Evolutionary conservation across 2,329 filamentous ascomycete genomes (phyloP).

Genomic region (Diaporthe ilicicola): DNA sequence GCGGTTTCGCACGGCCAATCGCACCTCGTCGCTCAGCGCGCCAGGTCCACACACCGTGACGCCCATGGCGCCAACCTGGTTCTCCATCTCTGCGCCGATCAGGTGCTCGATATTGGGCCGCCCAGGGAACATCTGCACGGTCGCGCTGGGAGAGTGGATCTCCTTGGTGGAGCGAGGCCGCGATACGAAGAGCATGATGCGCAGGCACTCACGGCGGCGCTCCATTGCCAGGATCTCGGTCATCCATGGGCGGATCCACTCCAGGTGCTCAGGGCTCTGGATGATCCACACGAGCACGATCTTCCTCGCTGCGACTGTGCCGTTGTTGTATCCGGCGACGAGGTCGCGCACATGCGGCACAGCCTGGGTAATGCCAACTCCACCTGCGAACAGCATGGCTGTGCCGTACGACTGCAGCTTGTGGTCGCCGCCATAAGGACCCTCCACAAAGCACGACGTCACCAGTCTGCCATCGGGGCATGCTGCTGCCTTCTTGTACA

Average conservation of each 20-base stretch:
- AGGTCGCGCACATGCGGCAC: slow-evolving; percentile 79
- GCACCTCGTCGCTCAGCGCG: slow-evolving; percentile 77
- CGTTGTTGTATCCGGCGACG: slow-evolving; percentile 72
- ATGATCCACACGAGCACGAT: slow-evolving; percentile 82
- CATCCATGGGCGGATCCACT: slow-evolving; percentile 89
- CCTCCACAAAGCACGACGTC: slow-evolving; percentile 75
- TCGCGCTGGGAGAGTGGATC: slow-evolving; percentile 79
- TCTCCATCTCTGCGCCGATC: slow-evolving; percentile 76
- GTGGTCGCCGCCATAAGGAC: slow-evolving; percentile 79
- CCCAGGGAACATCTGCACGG: slow-evolving; percentile 86
- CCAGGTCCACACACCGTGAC: slow-evolving; percentile 81
- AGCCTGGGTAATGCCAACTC: slow-evolving; percentile 83
- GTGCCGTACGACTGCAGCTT: slow-evolving; percentile 79
- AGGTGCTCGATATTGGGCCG: slow-evolving; percentile 78
- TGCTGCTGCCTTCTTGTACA: slow-evolving; percentile 74
- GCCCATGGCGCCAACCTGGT: slow-evolving; percentile 77
- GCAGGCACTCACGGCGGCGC: slow-evolving; percentile 75
- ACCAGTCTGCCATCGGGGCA: slow-evolving; percentile 67
- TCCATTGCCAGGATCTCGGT: slow-evolving; percentile 81
- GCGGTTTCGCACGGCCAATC: slow-evolving; percentile 70
- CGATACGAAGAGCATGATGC: slow-evolving; percentile 82
- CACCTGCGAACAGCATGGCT: slow-evolving; percentile 80
- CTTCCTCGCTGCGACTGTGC: slow-evolving; percentile 75
- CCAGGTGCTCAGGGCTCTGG: slow-evolving; percentile 80
- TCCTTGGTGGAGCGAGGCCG: slow-evolving; percentile 79